Conservation (phyloP, 2,329 filamentous ascomycete species). For the Aspergillus sergii region DNA sequence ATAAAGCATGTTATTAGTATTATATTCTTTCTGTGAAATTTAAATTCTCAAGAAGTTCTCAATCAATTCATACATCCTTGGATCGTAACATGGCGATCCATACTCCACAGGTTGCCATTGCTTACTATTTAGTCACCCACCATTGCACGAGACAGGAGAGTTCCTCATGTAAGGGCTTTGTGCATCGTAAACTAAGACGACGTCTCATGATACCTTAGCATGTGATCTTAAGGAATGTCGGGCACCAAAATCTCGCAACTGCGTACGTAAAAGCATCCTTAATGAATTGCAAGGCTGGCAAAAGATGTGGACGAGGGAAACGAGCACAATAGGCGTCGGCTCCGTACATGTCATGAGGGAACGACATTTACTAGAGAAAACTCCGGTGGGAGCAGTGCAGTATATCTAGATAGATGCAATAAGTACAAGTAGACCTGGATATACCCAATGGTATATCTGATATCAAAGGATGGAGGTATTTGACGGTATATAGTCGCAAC, state of each 20-base stretch:
- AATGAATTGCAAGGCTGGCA: not conserved
- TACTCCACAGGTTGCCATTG: not conserved
- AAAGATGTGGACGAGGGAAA: not conserved
- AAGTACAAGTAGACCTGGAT: not conserved
- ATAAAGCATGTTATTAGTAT: slow-evolving; percentile 24
- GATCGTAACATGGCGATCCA: not conserved
- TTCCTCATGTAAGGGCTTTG: not conserved
- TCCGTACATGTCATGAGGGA: not conserved
- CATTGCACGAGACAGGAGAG: not conserved
- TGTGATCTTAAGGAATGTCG: slow-evolving; percentile 1
- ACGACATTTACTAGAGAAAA: not conserved
- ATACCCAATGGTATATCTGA: not conserved
- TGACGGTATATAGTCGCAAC: not conserved
- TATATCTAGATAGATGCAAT: not conserved
- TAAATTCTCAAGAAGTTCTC: not conserved
- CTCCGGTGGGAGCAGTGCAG: not conserved
- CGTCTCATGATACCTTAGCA: not conserved
- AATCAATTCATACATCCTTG: not conserved
- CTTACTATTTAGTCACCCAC: not conserved
- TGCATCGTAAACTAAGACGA: not conserved
- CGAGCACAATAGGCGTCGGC: not conserved
- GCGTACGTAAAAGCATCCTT: not conserved
- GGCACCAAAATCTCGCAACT: not conserved
- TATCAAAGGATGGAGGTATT: not conserved
- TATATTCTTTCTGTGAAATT: slow-evolving; percentile 8